Evolutionary conservation across 1,139 yeast genomes (phyloP).

Genomic region (Candida glucosophila): DNA sequence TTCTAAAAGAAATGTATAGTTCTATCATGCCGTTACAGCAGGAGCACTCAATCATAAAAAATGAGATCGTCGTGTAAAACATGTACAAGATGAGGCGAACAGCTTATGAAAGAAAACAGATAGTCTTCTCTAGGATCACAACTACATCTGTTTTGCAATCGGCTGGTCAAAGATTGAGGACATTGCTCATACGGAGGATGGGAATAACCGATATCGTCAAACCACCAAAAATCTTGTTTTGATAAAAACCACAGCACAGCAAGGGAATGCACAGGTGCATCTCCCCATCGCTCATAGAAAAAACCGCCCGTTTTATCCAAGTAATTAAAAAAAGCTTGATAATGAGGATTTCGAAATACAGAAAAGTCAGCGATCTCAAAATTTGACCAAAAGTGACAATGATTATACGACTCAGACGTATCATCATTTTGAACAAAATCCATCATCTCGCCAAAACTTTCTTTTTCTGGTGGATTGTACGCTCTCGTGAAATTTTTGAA

Average conservation of each 20-base stretch:
- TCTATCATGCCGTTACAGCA: too few species aligned
- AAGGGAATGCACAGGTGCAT: conserved; percentile 30
- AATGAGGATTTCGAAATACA: conserved; percentile 14
- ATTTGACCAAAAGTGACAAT: conserved; percentile 34
- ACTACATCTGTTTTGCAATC: conserved; percentile 15
- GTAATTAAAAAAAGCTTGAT: conserved; percentile 16
- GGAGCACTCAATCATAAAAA: too few species aligned
- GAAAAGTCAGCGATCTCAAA: conserved; percentile 27
- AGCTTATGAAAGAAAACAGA: conserved; percentile 18
- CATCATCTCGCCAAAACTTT: conserved; percentile 6
- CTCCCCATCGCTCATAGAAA: conserved; percentile 36
- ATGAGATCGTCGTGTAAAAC: too few species aligned
- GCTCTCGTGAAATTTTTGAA: conserved; percentile 9
- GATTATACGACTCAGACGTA: conserved; percentile 16
- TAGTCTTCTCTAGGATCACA: conserved; percentile 28
- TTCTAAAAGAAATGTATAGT: too few species aligned
- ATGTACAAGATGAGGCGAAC: conserved; percentile 21
- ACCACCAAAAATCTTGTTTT: conserved; percentile 21
- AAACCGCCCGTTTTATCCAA: conserved; percentile 27
- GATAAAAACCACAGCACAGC: conserved; percentile 17
- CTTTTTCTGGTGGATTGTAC: conserved; percentile 1
- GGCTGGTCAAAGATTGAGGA: conserved; percentile 13
- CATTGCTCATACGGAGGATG: conserved; percentile 30
- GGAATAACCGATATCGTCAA: conserved; percentile 23
- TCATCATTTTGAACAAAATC: conserved; percentile 15